phyloP scores from a whole-genome alignment of 805 yeast species.

The Pichia manshurica region DNA sequence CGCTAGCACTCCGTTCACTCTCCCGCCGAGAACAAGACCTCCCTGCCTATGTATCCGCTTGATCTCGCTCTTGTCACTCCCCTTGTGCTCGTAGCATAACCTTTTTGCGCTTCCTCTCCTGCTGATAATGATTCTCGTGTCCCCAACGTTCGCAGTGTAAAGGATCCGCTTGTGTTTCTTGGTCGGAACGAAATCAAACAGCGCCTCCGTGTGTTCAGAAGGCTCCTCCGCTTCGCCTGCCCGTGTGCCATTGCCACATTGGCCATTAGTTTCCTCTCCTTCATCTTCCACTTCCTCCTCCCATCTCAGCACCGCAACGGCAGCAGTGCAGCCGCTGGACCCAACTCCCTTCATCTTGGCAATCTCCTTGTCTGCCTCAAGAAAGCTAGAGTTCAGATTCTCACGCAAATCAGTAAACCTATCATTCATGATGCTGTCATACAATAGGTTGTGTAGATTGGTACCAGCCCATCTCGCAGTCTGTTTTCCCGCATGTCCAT shows the following conservation, averaged over 20 bases:
- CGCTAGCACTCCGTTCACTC: slow-evolving; percentile 94
- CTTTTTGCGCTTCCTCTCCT: slow-evolving; percentile 72
- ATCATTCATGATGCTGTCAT: slow-evolving; percentile 45
- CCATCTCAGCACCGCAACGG: slow-evolving; percentile 87
- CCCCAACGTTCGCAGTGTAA: slow-evolving; percentile 94
- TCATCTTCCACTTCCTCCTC: slow-evolving; percentile 38
- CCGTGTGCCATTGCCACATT: no score
- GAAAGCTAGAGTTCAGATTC: slow-evolving; percentile 62
- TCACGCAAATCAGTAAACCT: slow-evolving; percentile 54
- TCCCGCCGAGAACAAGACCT: slow-evolving; percentile 79
- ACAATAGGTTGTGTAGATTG: slow-evolving; percentile 65
- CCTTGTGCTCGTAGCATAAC: slow-evolving; percentile 89
- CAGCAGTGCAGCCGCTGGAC: slow-evolving; percentile 91
- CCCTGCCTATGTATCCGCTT: slow-evolving; percentile 72
- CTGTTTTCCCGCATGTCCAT: slow-evolving; percentile 94
- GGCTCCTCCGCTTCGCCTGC: slow-evolving; percentile 1
- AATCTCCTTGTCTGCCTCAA: slow-evolving; percentile 68
- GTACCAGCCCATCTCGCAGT: slow-evolving; percentile 95
- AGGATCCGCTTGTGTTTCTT: slow-evolving; percentile 61
- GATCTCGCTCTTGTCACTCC: slow-evolving; percentile 72
- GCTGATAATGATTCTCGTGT: slow-evolving; percentile 74
- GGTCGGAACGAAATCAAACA: slow-evolving; percentile 45
- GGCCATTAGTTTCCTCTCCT: background rate
- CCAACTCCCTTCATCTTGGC: slow-evolving; percentile 51
- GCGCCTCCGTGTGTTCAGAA: background rate